These are phyloP conservation scores for Ordospora colligata DNA, from an alignment of 371 early-diverging fungal species.

Conservation along the genomic window DNA sequence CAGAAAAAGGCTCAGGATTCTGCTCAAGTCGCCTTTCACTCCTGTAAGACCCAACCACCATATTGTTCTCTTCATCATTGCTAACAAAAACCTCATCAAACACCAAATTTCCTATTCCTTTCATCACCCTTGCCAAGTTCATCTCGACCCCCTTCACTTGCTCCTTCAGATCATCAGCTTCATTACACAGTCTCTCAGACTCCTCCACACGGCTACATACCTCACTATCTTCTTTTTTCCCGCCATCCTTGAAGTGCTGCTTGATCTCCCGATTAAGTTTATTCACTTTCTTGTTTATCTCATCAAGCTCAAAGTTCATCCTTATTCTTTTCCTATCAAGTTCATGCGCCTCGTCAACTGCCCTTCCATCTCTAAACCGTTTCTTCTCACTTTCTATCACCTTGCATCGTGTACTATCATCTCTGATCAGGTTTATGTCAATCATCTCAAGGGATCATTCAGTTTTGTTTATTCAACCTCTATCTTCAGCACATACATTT, in stretches of 20 bases:
- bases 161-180: conserved; percentile 9
- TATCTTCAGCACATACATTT: neutral
- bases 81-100: conserved; percentile 78
- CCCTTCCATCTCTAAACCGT: conserved; percentile 36
- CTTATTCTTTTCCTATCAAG: conserved; percentile 48
- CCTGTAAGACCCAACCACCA: conserved; percentile 67
- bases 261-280: conserved; percentile 31
- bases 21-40: conserved; percentile 57
- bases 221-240: conserved; percentile 31
- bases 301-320: conserved; percentile 45
- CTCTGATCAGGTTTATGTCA: conserved; percentile 46
- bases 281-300: conserved; percentile 53
- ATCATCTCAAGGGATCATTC: conserved; percentile 29
- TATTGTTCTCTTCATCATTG: conserved; percentile 78
- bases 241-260: conserved; percentile 18
- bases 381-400: conserved; percentile 51
- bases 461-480: neutral
- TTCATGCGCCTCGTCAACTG: conserved; percentile 37
- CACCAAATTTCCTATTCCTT: conserved; percentile 81
- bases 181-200: neutral
- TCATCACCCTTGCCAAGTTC: conserved; percentile 60
- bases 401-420: conserved; percentile 19
- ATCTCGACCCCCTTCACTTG: conserved; percentile 21
- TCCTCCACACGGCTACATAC: conserved; percentile 13
- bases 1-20: conserved; percentile 59